Base-by-base conservation (phyloP, 2,329 filamentous ascomycete genomes). In the Aureobasidium leucospermi region DNA sequence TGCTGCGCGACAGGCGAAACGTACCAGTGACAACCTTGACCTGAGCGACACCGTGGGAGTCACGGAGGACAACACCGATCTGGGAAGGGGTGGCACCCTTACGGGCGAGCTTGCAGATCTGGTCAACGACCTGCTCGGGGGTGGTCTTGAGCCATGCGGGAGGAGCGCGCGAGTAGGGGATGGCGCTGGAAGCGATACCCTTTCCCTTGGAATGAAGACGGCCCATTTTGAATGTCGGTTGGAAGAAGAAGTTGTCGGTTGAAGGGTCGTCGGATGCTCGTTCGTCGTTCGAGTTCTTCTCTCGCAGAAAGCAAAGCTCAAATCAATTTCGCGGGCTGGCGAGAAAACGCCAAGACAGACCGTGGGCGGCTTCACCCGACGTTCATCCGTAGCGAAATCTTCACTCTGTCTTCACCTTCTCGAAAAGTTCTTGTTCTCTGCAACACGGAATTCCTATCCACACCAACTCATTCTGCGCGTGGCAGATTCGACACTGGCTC, bases 151-250 rank as follows among this genome's bases (percentile, higher is more conserved):
- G 84, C 94, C 94, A 99, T 70, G 92, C 85, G 64, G 94, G 93
- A 67, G 91, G 78, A 71, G 85, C 86, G 82, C 94, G 93, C 70
- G 90, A 96, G 87, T 97, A 99, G 75, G 95, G 94, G 80, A 97
- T 81, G 74, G 94, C 90, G 66, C 90, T 96, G 81, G 90, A 81
- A 69, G 90, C 91, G 81, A 99, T 99, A 80, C 94, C 95, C 90
- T 97, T 97, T 83, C 94, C 93, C 75, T 96, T 96, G 85, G 85
- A 89, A 88, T 99, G 95, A 88, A 97, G 87, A 85, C 93, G 87
- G 87, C 92, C 90, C 90, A 96, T 96, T 69, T 79, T 89, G 79
- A 73, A 63, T 61, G 67, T 66, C 62, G 63, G 64, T 60, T 23
- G 53, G 41, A 29, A 55, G 57, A 41, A 53, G 38, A 42, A 41